Evolutionary conservation across 2,329 filamentous ascomycete genomes (phyloP).

Genomic region (Penicillium thymicola): DNA sequence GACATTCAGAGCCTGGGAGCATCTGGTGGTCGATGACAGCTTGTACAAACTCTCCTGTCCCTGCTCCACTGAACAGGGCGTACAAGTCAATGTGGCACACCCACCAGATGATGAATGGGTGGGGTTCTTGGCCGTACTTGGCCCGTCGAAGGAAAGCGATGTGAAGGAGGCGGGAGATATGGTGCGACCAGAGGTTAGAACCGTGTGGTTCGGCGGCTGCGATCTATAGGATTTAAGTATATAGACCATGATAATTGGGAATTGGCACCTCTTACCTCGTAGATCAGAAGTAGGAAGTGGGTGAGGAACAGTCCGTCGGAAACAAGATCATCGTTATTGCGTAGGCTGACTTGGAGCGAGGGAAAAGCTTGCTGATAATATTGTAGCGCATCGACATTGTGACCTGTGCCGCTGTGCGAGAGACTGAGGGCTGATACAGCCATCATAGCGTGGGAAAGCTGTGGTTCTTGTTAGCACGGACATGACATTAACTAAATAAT

Average conservation of each 20-base stretch:
- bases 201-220: slow-evolving; percentile 46
- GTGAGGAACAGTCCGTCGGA: slow-evolving; percentile 57
- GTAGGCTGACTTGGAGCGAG: slow-evolving; percentile 45
- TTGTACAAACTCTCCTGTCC: slow-evolving; percentile 50
- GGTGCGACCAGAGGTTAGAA: slow-evolving; percentile 53
- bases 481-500: slow-evolving; percentile 3
- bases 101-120: slow-evolving; percentile 54
- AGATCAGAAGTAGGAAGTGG: slow-evolving; percentile 56
- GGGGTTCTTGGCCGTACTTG: slow-evolving; percentile 45
- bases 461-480: slow-evolving; percentile 1
- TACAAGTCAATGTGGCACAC: slow-evolving; percentile 56
- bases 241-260: background rate
- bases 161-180: slow-evolving; percentile 51
- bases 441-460: slow-evolving; percentile 58
- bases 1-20: slow-evolving; percentile 42
- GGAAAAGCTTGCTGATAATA: slow-evolving; percentile 55
- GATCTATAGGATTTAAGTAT: slow-evolving; percentile 35
- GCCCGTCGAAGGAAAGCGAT: slow-evolving; percentile 49
- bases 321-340: slow-evolving; percentile 50
- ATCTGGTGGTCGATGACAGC: slow-evolving; percentile 48
- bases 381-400: slow-evolving; percentile 50
- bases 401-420: slow-evolving; percentile 45
- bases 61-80: slow-evolving; percentile 52
- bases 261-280: slow-evolving; percentile 46
- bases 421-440: slow-evolving; percentile 55